Evolutionary conservation across 2,329 filamentous ascomycete species (phyloP).

Genomic region (Colletotrichum incanum): DNA sequence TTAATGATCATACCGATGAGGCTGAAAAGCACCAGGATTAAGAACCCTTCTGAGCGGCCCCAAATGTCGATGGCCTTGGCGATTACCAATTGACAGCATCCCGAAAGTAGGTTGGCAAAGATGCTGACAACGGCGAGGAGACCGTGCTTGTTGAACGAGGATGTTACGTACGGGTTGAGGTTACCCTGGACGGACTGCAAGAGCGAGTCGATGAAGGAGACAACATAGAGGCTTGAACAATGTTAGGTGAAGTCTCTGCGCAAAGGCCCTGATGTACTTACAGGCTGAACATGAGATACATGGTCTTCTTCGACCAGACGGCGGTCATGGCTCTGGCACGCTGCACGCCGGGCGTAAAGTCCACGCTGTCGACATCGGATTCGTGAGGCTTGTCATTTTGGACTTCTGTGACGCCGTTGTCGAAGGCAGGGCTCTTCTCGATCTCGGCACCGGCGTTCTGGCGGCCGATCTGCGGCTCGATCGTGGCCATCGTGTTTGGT

Average conservation of each 20-base stretch:
- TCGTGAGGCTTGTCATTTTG: conserved; percentile 16
- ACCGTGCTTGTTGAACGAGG: conserved; percentile 75
- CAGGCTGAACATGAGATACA: conserved; percentile 58
- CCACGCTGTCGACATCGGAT: conserved; percentile 47
- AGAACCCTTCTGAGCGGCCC: conserved; percentile 63
- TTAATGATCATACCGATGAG: conserved; percentile 74
- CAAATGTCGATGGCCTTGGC: conserved; percentile 66
- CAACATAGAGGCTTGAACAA: conserved; percentile 54
- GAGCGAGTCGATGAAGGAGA: conserved; percentile 56
- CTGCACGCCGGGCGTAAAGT: conserved; percentile 57
- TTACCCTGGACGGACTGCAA: conserved; percentile 59
- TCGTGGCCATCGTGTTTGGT: conserved; percentile 27
- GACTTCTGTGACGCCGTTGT: conserved; percentile 36
- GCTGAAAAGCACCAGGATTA: conserved; percentile 58
- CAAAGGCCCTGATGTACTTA: conserved; percentile 46
- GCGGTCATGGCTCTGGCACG: conserved; percentile 52
- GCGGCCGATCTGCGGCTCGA: conserved; percentile 19
- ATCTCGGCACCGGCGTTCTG: conserved; percentile 24
- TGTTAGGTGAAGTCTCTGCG: background rate
- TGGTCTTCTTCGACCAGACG: conserved; percentile 52
- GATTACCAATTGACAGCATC: conserved; percentile 57
- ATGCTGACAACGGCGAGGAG: conserved; percentile 76
- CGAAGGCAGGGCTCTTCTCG: conserved; percentile 34
- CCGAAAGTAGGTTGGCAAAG: conserved; percentile 65
- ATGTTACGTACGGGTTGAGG: conserved; percentile 65